A percentile compares a stretch with the other conserved stretches of the same genome.
Evolutionary conservation across 208 protist species (phyloP).

Genomic region (Acanthamoeba pearcei): DNA sequence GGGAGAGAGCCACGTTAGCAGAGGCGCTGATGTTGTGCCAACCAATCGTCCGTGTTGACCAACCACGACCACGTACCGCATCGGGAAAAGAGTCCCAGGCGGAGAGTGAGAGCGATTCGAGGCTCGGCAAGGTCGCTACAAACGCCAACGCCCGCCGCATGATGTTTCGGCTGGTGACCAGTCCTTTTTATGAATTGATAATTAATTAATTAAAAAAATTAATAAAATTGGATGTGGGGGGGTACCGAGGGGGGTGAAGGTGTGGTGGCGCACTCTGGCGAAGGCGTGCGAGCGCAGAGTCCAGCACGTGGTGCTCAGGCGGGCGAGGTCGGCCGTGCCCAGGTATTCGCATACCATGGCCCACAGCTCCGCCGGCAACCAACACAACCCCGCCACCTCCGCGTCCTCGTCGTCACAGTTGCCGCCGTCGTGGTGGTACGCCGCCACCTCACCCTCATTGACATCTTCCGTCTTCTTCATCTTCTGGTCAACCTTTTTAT

Average conservation of each 20-base stretch:
- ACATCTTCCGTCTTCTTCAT: too few relatives aligned
- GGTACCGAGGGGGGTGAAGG: not conserved
- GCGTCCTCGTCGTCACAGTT: too few relatives aligned
- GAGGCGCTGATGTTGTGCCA: too few relatives aligned
- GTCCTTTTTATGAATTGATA: not conserved
- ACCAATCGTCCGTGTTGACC: too few relatives aligned
- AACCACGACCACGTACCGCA: not conserved
- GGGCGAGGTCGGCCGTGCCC: not conserved
- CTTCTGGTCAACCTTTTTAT: too few relatives aligned
- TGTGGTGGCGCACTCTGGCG: not conserved
- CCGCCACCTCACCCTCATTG: too few relatives aligned
- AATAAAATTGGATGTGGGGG: not conserved
- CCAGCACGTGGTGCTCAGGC: not conserved
- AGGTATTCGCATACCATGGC: not conserved
- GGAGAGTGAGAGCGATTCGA: not conserved
- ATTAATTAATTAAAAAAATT: not conserved
- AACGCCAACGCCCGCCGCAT: not conserved
- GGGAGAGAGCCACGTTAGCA: too few relatives aligned
- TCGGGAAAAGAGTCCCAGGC: not conserved
- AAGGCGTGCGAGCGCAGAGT: not conserved
- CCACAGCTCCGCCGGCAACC: not conserved
- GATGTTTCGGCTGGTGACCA: not conserved
- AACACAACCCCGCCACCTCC: too few relatives aligned
- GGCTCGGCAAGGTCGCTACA: not conserved
- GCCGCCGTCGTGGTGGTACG: too few relatives aligned